Base-by-base conservation (phyloP, 106 monocot species). In the Phalaenopsis equestris region DNA sequence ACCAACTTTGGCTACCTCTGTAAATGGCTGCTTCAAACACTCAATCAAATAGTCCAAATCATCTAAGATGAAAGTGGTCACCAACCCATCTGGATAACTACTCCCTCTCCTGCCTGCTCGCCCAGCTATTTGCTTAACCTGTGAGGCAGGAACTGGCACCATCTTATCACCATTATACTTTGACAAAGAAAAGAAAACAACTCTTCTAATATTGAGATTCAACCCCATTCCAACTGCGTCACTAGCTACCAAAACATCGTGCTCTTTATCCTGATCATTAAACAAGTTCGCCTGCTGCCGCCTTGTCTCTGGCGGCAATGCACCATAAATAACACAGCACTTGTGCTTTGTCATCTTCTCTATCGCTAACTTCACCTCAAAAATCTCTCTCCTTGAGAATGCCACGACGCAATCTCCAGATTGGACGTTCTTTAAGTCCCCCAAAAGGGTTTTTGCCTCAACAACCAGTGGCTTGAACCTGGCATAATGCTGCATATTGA, bases 161-260 rank as follows among this genome's bases (percentile, higher is more conserved):
- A 93, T 84, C 83, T 88, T 93, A 76, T 95, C 91, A 2, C 99
- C 99, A 80, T 99, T 93, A 72, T 89, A 99, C 80, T 99, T 99
- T 8, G 90, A 83, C 49, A 99, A 47, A 1, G 85, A 82, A 84
- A 91, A 88, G 81, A 99, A 99, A 8, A 99, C 95, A 43, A 99
- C 90, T 82, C 99, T 88, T 75, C 95, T 88, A 21, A 99, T 99
- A 79, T 99, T 95, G 42, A 99, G 82, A 89, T 99, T 99, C 83
- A 99, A 82, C 10, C 99, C 99, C 99, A 99, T 99, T 2, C 99
- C 99, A 16, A 99, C 90, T 1, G 98, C 99, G 84, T 99, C 99
- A 47, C 94, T 94, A 1, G 99, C 99, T 16, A 99, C 99, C 78
- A 99, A 75, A 23, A 99, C 88, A 84, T 99, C 99, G 55, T 88